Conservation (phyloP, 176 grass and related monocot species). For the Oryza glumipatula region DNA sequence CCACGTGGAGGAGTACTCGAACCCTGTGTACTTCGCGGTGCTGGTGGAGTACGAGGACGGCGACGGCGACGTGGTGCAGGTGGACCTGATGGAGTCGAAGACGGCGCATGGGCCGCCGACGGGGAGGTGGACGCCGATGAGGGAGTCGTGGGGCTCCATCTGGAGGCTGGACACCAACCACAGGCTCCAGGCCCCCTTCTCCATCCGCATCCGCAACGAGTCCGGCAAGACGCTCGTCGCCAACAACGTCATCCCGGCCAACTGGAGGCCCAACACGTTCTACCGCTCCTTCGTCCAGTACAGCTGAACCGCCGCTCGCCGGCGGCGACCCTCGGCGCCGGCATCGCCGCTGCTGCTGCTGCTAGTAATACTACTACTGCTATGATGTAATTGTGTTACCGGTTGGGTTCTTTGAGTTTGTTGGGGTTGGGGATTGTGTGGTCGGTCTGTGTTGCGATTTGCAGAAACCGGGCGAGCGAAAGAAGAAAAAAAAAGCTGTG, state of each 20-base stretch:
- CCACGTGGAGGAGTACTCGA: conserved; percentile 79
- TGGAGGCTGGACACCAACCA: conserved; percentile 74
- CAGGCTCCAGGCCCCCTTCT: conserved; percentile 67
- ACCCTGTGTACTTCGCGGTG: conserved; percentile 72
- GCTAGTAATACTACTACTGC: not conserved
- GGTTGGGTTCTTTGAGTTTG: no score
- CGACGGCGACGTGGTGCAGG: conserved; percentile 85
- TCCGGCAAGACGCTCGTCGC: conserved; percentile 78
- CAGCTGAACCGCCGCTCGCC: conserved; percentile 27
- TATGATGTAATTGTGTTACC: conserved; percentile 11
- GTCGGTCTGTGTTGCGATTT: not conserved
- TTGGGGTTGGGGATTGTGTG: conserved; percentile 12
- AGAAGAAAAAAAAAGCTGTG: conserved; percentile 13
- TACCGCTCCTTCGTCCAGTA: conserved; percentile 92
- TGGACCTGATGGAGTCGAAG: conserved; percentile 73
- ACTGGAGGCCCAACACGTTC: conserved; percentile 74
- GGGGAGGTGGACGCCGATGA: conserved; percentile 65
- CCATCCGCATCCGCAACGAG: conserved; percentile 75
- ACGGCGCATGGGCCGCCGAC: conserved; percentile 14
- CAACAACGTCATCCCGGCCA: conserved; percentile 63
- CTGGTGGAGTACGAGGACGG: conserved; percentile 92
- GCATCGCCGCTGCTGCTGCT: not conserved
- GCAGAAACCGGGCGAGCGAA: not conserved
- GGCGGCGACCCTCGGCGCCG: not conserved
- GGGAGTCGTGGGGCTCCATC: conserved; percentile 73